phyloP scores from a whole-genome alignment of 179 eudicot genomes.

The Spinacia oleracea region DNA sequence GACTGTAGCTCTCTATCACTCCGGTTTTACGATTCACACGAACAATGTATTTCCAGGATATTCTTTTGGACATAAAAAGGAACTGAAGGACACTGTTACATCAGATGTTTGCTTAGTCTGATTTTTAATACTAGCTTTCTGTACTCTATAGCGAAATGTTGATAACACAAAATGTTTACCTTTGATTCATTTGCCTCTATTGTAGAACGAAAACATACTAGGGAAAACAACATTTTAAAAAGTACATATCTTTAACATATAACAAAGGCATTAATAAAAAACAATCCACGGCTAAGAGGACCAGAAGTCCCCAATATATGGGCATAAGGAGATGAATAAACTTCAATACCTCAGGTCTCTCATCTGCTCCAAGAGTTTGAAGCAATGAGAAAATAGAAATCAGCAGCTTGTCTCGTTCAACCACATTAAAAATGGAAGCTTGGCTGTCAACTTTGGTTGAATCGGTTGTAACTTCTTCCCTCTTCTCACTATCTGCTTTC shows the following conservation, averaged over 20 bases:
- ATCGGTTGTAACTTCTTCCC: constrained; percentile 33
- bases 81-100: not conserved
- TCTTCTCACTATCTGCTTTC: constrained; percentile 40
- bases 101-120: not conserved
- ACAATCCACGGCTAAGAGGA: not conserved
- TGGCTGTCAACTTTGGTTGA: constrained; percentile 37
- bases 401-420: constrained; percentile 71
- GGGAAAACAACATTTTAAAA: not conserved
- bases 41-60: too few species aligned
- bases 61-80: too few species aligned
- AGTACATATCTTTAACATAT: not conserved
- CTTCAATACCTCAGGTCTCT: constrained; percentile 88
- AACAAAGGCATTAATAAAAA: not conserved
- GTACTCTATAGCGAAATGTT: too few species aligned
- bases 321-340: constrained; percentile 4
- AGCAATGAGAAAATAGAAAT: constrained; percentile 80
- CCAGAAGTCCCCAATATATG: not conserved
- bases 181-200: not conserved
- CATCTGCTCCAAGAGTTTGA: constrained; percentile 92
- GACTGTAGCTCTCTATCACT: too few species aligned
- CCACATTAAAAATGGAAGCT: constrained; percentile 42
- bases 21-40: too few species aligned
- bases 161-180: not conserved
- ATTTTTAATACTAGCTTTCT: not conserved
- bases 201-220: not conserved